Conservation (phyloP, 176 grass and related monocot species). For the Guadua angustifolia region DNA sequence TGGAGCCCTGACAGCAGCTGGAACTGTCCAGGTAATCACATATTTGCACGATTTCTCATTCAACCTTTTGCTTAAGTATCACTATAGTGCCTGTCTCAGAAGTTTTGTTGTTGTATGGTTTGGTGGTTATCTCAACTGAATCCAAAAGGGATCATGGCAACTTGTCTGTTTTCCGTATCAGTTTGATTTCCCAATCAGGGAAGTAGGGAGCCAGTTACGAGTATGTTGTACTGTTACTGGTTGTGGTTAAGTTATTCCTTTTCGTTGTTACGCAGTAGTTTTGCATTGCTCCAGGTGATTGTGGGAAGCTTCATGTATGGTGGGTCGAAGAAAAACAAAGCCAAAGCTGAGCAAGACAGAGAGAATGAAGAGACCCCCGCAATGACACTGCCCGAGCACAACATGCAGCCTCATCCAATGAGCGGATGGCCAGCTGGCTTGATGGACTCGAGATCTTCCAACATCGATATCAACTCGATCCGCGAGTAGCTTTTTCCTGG, state of each 20-base stretch:
- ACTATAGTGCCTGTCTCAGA: background rate
- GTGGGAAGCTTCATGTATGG: slow-evolving; percentile 80
- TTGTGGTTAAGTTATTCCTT: background rate
- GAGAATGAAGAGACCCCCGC: slow-evolving; percentile 39
- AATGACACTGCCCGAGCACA: slow-evolving; percentile 27
- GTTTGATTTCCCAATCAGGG: background rate
- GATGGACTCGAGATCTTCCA: slow-evolving; percentile 57
- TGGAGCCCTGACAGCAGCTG: slow-evolving; percentile 77
- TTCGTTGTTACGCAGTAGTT: background rate
- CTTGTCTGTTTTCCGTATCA: background rate
- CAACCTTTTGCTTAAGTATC: background rate
- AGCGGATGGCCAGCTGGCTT: slow-evolving; percentile 50
- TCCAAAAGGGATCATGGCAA: background rate
- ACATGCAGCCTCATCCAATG: slow-evolving; percentile 43
- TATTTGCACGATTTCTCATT: slow-evolving; percentile 4
- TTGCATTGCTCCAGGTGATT: slow-evolving; percentile 51
- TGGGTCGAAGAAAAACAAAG: slow-evolving; percentile 68
- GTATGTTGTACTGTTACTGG: background rate
- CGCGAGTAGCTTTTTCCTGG: slow-evolving; percentile 42
- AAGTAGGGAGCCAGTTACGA: background rate
- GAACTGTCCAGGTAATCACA: slow-evolving; percentile 75
- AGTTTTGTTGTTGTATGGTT: slow-evolving; percentile 9
- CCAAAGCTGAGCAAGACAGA: slow-evolving; percentile 36
- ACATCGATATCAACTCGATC: slow-evolving; percentile 65
- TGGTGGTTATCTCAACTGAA: background rate